Percentiles rank a stretch among this genome's conserved stretches.
These are phyloP conservation scores for Exobasidium cylindrosporum DNA, from an alignment of 1,284 basidiomycete species.

Conservation along the genomic window DNA sequence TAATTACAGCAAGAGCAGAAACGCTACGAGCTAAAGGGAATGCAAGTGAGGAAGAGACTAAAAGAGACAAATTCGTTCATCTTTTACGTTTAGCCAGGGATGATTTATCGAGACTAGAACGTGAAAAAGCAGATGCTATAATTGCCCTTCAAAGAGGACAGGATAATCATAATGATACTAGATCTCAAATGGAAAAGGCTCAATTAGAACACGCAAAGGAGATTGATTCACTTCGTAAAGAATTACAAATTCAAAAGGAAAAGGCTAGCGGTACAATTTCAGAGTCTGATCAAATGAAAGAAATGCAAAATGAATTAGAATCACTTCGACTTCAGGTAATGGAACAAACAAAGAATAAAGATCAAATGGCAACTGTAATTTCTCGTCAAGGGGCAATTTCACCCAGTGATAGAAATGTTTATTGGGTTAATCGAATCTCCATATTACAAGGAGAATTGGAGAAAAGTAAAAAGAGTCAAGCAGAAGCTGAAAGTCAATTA, in stretches of 20 bases:
- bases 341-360: not conserved
- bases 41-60: conserved; percentile 26
- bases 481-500: not conserved
- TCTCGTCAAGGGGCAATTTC: not conserved
- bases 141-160: not conserved
- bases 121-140: not conserved
- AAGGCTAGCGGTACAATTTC: not conserved
- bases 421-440: too few relatives aligned
- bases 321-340: not conserved
- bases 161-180: not conserved
- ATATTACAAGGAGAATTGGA: not conserved
- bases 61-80: conserved; percentile 27
- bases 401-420: not conserved
- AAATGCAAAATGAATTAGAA: not conserved
- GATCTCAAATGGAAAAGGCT: not conserved
- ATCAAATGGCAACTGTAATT: not conserved
- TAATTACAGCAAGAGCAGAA: conserved; percentile 28
- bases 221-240: not conserved
- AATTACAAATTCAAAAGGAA: not conserved
- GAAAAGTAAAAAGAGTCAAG: not conserved
- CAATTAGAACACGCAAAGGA: not conserved
- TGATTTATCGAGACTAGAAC: conserved; percentile 13
- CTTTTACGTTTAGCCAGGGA: conserved; percentile 25
- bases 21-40: conserved; percentile 19
- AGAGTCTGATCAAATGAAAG: not conserved